A percentile compares a stretch with the other conserved stretches of the same genome.
Conservation (phyloP, 2,329 filamentous ascomycete genomes). For the Colletotrichum sansevieriae region DNA sequence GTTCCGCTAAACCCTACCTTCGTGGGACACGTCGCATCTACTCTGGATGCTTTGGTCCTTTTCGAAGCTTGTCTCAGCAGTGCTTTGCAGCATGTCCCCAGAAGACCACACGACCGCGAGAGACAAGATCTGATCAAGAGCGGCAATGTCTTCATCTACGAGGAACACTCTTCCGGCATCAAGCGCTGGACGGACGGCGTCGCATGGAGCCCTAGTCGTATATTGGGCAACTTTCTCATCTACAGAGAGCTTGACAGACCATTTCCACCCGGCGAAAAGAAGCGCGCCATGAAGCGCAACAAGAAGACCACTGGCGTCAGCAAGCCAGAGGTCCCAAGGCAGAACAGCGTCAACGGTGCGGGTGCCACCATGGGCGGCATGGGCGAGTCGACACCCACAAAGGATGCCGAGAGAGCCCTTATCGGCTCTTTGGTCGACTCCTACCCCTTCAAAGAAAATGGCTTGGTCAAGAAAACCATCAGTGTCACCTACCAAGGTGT, state of each 20-base stretch:
- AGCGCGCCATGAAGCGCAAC: constrained; percentile 81
- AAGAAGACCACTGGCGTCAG: constrained; percentile 55
- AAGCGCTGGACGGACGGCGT: constrained; percentile 95
- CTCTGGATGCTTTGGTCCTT: constrained; percentile 81
- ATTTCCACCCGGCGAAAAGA: constrained; percentile 87
- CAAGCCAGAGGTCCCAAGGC: constrained; percentile 50
- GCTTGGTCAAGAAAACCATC: constrained; percentile 93
- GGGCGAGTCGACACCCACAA: constrained; percentile 31
- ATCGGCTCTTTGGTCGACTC: constrained; percentile 82
- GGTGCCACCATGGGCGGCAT: constrained; percentile 24
- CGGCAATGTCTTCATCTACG: constrained; percentile 91
- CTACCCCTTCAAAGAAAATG: constrained; percentile 86
- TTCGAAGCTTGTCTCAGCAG: constrained; percentile 85
- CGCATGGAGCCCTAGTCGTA: constrained; percentile 90
- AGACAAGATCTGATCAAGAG: constrained; percentile 82
- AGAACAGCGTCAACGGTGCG: constrained; percentile 26
- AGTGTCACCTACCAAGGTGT: constrained; percentile 81
- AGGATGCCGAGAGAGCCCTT: constrained; percentile 40
- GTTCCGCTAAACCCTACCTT: constrained; percentile 72
- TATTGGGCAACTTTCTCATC: constrained; percentile 86
- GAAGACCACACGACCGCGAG: constrained; percentile 89
- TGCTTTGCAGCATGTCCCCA: constrained; percentile 79
- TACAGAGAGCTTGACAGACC: constrained; percentile 85
- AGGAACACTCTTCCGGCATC: constrained; percentile 90
- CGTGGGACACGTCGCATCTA: constrained; percentile 75